Base-by-base conservation (phyloP, 2,329 filamentous ascomycete species). In the Phialophora chinensis region DNA sequence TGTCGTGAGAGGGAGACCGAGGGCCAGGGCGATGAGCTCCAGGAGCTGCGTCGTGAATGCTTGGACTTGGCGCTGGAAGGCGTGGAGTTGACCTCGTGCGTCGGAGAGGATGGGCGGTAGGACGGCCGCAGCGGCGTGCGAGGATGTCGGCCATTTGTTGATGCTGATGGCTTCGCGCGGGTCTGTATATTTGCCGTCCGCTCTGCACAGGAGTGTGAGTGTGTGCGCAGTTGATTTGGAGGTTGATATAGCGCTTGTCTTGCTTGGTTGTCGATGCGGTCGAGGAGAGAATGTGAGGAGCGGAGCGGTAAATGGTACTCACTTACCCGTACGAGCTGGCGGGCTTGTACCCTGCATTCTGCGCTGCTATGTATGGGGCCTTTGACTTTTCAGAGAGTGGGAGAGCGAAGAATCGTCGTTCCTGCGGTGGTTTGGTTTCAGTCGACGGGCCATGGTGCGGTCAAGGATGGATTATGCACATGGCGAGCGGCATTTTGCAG, bases 131-230 rank as follows among this genome's bases (percentile, higher is more conserved):
- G 60, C 23, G 14, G 65, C 52, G n/a, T 67, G 60, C n/a, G 27
- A 23, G 20, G 29, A 7, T n/a, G 65, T 63, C 1, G 65, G 65
- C 65, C 65, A 67, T 35, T 67, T 67, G 65, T 67, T 67, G 50
- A 67, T 63, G 44, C 65, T 67, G 61, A 67, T 63, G n/a, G 65
- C 65, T 42, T 67, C 65, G 25, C 65, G 65, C n/a, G 65, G 65
- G 52, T 67, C 65, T 17, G 50, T 67, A 33, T 57, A 58, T 25
- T 49, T 57, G 60, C 56, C 61, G 33, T 64, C 52, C 23, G 65
- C 65, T 4, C 65, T 67, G 57, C 14, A 20, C 4, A 44, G 17
- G 35, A 14, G 14, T 17, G 31, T 2, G 35, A 1, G 11, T 17
- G 17, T 6, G 11, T 38, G 17, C 38, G 17, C 38, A 7, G 5